These are phyloP conservation scores for Dryas drummondii DNA, from an alignment of 306 rosid species.

Conservation along the genomic window DNA sequence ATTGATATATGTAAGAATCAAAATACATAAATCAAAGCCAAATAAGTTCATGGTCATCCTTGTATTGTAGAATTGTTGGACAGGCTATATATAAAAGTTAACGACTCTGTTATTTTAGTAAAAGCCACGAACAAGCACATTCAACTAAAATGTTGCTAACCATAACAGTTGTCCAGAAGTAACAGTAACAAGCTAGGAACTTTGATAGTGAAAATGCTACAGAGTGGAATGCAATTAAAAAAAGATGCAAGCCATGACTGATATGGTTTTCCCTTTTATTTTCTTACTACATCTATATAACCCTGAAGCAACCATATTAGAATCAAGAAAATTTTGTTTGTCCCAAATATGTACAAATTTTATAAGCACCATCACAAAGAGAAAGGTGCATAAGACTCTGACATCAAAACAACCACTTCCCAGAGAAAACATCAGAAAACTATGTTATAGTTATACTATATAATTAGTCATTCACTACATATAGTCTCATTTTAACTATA, in stretches of 20 bases:
- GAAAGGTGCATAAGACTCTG: too few relatives aligned
- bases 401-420: too few relatives aligned
- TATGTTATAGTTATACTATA: too few relatives aligned
- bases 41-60: not conserved
- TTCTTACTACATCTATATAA: too few relatives aligned
- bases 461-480: too few relatives aligned
- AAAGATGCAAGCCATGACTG: not conserved
- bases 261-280: not conserved
- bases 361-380: too few relatives aligned
- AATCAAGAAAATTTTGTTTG: too few relatives aligned
- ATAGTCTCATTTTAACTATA: too few relatives aligned
- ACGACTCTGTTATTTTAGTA: not conserved
- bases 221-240: not conserved
- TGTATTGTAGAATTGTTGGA: slow-evolving; percentile 7
- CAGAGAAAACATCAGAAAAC: too few relatives aligned
- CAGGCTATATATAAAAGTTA: not conserved
- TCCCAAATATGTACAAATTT: too few relatives aligned
- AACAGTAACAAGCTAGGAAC: not conserved
- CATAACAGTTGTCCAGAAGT: too few relatives aligned
- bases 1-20: not conserved
- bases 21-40: not conserved
- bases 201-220: not conserved
- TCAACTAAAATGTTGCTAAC: not conserved
- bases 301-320: too few relatives aligned
- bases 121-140: not conserved